Evolutionary conservation across 1,284 basidiomycete species (phyloP), one percentile per base, ranked within the genome.

Genomic region (Entoloma clypeatum): DNA sequence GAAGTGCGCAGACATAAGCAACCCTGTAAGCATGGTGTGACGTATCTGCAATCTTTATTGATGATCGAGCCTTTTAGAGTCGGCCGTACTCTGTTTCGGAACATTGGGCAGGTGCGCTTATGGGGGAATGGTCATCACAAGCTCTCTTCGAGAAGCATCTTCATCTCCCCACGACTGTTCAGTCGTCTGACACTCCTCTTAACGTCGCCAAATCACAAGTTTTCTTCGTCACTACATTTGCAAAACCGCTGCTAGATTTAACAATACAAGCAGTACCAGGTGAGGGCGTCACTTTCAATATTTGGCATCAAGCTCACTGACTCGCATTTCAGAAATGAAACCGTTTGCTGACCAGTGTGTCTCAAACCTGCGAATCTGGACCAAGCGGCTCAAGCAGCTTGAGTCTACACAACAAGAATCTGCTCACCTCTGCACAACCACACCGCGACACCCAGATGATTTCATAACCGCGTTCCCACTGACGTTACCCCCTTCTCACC

Each of bases 1-100:
- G 63, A 97, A 97, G 64, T 95, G 92, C 57, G 92, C 92, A 8
- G 93, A 97, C 65, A 97, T 97, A 57, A 93, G 89, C 59, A 97
- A 97, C 62, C 92, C 93, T 8, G 91, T 95, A 61, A 50, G 86
- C 75, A 7, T 21, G 9, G 9, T 14, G 5, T 18, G 18, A 27
- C 22, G 14, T 13, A 17, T 24, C 21, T 36, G 24, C 14, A 17
- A n/a, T 36, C 30, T 43, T 41, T 13, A 32, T 38, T 44, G 14
- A 34, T 31, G 26, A 14, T 32, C 24, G 26, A 22, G 14, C 24
- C 13, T 16, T 28, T 40, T 42, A 94, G 91, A 84, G 86, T 48
- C 90, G 93, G n/a, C 93, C 93, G 1, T 89, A 92, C 49, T 71
- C 77, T 16, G 86, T 95, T 7, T 92, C 91, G 3, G 79, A 89